phyloP scores from a whole-genome alignment of 2,329 filamentous ascomycete species.

The Cordyceps tenuipes region DNA sequence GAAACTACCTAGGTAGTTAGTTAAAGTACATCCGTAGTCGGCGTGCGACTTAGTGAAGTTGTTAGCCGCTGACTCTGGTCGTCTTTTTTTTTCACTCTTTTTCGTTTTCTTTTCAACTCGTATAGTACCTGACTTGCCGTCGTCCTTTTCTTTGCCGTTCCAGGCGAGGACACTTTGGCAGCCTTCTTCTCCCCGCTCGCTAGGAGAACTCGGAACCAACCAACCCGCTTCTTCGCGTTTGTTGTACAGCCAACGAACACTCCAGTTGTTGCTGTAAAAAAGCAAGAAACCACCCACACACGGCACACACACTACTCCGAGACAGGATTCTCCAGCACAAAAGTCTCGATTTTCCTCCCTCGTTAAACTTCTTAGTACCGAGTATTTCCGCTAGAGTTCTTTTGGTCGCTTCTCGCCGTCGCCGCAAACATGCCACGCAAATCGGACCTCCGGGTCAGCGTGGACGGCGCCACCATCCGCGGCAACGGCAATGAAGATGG shows the following conservation, averaged over 20 bases:
- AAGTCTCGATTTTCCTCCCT: too few species aligned
- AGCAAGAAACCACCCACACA: background rate
- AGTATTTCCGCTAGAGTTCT: background rate
- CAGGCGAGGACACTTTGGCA: background rate
- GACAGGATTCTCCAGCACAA: background rate
- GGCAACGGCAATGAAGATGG: background rate
- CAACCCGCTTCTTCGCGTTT: background rate
- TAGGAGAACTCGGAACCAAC: too few species aligned
- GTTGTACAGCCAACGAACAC: background rate
- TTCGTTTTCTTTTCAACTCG: too few species aligned
- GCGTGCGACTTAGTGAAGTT: too few species aligned
- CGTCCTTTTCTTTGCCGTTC: background rate
- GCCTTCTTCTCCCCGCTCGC: background rate
- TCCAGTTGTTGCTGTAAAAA: background rate
- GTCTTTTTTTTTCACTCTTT: background rate
- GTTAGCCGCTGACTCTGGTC: background rate
- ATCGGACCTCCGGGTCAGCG: background rate
- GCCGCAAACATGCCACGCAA: background rate
- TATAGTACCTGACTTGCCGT: background rate
- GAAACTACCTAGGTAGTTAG: background rate
- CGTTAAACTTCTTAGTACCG: too few species aligned
- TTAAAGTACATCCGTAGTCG: too few species aligned
- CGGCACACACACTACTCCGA: background rate
- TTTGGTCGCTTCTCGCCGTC: background rate
- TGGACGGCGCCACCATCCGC: slow-evolving; percentile 4